phyloP scores from a whole-genome alignment of 2,329 filamentous ascomycete genomes.

The Colletotrichum horii region DNA sequence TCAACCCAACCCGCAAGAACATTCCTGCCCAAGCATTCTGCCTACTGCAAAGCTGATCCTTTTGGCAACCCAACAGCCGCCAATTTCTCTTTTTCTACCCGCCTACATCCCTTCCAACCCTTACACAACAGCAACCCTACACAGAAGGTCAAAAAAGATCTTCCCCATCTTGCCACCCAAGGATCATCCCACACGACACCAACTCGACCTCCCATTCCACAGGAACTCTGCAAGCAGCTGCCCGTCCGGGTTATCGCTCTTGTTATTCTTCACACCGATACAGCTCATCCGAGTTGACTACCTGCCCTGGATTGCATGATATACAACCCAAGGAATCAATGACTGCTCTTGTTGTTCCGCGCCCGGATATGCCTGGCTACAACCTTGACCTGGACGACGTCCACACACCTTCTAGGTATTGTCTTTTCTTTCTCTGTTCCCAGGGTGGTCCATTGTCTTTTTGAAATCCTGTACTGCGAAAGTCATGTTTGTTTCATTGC shows the following conservation, averaged over 20 bases:
- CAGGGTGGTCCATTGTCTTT: conserved; percentile 47
- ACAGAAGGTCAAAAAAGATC: conserved; percentile 21
- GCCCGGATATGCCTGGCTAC: conserved; percentile 60
- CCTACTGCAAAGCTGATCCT: conserved; percentile 24
- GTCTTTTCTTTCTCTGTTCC: conserved; percentile 53
- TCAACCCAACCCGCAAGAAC: conserved; percentile 36
- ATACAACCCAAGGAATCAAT: conserved; percentile 48
- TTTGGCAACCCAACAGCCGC: conserved; percentile 19
- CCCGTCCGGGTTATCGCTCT: conserved; percentile 4
- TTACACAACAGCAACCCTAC: conserved; percentile 14
- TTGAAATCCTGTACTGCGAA: conserved; percentile 29
- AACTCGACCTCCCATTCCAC: background rate
- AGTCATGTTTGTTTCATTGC: conserved; percentile 31
- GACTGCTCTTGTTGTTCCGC: conserved; percentile 54
- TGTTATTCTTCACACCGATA: conserved; percentile 3
- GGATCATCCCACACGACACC: conserved; percentile 22
- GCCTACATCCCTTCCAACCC: conserved; percentile 18
- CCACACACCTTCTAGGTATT: conserved; percentile 67
- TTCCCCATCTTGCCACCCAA: conserved; percentile 21
- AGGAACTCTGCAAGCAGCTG: conserved; percentile 15
- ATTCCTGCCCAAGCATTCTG: conserved; percentile 28
- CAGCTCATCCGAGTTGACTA: conserved; percentile 19
- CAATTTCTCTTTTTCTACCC: conserved; percentile 19
- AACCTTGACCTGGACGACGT: conserved; percentile 64
- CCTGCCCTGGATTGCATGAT: conserved; percentile 24